Evolutionary conservation across 257 asterid species (phyloP).

Genomic region (Nicotiana otophora): DNA sequence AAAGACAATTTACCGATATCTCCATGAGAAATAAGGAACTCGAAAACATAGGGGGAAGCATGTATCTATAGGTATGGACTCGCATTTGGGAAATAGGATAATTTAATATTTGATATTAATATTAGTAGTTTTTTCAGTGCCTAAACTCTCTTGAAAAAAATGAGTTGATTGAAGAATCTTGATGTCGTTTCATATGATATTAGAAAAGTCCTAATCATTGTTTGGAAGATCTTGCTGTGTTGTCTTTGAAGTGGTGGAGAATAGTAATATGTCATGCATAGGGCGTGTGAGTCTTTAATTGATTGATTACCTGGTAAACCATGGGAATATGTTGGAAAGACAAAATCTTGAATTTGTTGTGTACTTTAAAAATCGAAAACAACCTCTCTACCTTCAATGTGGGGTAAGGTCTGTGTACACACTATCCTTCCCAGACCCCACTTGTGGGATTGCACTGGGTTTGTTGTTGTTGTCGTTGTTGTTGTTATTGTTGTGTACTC

Average conservation of each 20-base stretch:
- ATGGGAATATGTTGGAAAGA: neutral
- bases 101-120: neutral
- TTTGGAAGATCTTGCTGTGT: neutral
- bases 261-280: neutral
- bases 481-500: neutral
- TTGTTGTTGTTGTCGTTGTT: neutral
- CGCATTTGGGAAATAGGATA: neutral
- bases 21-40: neutral
- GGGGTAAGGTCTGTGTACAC: too few species aligned
- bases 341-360: neutral
- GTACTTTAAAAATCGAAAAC: too few species aligned
- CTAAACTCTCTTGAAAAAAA: neutral
- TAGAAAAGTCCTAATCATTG: neutral
- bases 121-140: neutral
- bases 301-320: neutral
- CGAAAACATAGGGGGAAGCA: neutral
- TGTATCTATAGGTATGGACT: neutral
- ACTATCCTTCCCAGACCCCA: too few species aligned
- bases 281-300: neutral
- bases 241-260: neutral
- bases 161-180: neutral
- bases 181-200: neutral
- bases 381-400: too few species aligned
- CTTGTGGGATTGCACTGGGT: too few species aligned
- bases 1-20: neutral